These are phyloP conservation scores for Eucalyptus regnans DNA, from an alignment of 345 rosid genomes.

Conservation along the genomic window DNA sequence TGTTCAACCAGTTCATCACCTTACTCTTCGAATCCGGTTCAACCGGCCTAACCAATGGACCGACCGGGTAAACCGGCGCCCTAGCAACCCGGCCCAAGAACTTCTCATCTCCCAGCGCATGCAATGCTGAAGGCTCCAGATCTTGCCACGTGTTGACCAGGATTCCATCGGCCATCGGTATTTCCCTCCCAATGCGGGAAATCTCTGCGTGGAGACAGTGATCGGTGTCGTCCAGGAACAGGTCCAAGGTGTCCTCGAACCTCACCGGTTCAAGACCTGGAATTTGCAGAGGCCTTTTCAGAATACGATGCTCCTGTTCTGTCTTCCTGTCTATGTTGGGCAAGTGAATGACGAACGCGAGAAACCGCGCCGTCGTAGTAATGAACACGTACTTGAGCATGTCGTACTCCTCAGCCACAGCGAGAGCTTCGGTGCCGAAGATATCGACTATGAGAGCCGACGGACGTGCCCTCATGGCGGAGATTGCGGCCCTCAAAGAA, in stretches of 20 bases:
- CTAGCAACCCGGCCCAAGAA: not conserved
- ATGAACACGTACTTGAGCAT: conserved; percentile 34
- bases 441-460: conserved; percentile 33
- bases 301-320: conserved; percentile 3
- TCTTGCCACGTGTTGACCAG: conserved; percentile 42
- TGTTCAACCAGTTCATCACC: conserved; percentile 24
- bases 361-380: conserved; percentile 46
- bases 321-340: conserved; percentile 16
- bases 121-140: conserved; percentile 21
- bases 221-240: conserved; percentile 1
- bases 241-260: conserved; percentile 22
- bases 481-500: conserved; percentile 27
- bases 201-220: not conserved
- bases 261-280: conserved; percentile 50
- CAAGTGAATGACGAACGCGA: conserved; percentile 25
- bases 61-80: not conserved
- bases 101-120: not conserved
- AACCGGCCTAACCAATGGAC: not conserved
- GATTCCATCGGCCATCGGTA: conserved; percentile 25
- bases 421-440: conserved; percentile 39
- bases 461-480: conserved; percentile 17
- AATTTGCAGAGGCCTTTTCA: conserved; percentile 7
- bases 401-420: conserved; percentile 23
- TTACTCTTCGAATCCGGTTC: not conserved
- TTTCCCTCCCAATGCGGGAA: conserved; percentile 1